Evolutionary conservation across 176 grass and related monocot species (phyloP).

Genomic region (Chloris gayana): DNA sequence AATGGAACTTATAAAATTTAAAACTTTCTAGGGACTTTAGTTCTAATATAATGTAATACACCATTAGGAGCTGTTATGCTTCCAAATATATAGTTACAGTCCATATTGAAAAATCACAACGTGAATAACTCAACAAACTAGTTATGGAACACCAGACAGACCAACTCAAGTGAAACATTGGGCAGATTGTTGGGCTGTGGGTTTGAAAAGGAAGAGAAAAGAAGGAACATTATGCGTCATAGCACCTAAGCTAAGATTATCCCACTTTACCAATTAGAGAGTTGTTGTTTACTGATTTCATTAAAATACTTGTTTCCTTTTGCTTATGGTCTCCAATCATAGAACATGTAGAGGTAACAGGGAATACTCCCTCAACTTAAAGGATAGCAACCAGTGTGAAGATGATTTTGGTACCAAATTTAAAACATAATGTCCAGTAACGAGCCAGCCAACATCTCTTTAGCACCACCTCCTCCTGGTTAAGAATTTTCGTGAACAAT

Average conservation of each 20-base stretch:
- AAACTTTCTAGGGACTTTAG: neutral
- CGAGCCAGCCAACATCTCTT: slow-evolving; percentile 98
- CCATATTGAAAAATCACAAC: neutral
- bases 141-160: slow-evolving; percentile 7
- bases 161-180: slow-evolving; percentile 2
- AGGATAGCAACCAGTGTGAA: slow-evolving; percentile 27
- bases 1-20: slow-evolving; percentile 14
- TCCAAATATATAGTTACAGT: slow-evolving; percentile 13
- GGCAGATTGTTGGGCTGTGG: neutral
- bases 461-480: slow-evolving; percentile 86
- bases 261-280: slow-evolving; percentile 29
- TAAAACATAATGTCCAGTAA: slow-evolving; percentile 86
- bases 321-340: neutral
- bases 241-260: slow-evolving; percentile 1
- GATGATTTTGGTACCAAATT: slow-evolving; percentile 65
- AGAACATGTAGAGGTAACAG: slow-evolving; percentile 22
- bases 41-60: neutral
- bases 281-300: slow-evolving; percentile 5
- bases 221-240: slow-evolving; percentile 9
- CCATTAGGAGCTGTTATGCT: slow-evolving; percentile 6
- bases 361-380: slow-evolving; percentile 22
- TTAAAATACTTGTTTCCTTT: slow-evolving; percentile 20
- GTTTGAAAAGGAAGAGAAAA: slow-evolving; percentile 5
- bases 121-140: slow-evolving; percentile 5
- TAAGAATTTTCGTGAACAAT: slow-evolving; percentile 48